Base-by-base conservation (phyloP, 2,329 filamentous ascomycete genomes). In the Fusarium austroafricanum region DNA sequence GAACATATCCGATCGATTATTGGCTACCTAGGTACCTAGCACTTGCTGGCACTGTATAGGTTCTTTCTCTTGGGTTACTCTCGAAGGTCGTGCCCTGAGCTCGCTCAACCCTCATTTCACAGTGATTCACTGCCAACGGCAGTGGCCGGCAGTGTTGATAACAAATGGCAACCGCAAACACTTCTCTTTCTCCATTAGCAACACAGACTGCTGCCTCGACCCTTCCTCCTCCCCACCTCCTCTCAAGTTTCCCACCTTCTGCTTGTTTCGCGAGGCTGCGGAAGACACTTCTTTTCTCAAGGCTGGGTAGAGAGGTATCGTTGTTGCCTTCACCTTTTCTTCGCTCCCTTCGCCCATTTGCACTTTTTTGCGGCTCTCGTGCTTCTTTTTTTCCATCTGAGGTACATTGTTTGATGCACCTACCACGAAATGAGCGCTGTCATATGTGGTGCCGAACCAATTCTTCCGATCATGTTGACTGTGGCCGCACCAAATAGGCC, bases 81-180 rank as follows among this genome's bases (percentile, higher is more conserved):
- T 40, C 2, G 5, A 40, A 17, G n/a, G 9, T 15, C 17, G 33
- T 15, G 33, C 33, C 9, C 33, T 15, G 33, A 35, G 33, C 17
- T 20, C 31, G 17, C 23, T 31, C 26, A 11, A 5, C 29, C 14
- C 15, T 37, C 17, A 3, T n/a, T 49, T 10, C 12, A 14, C 43
- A 26, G 55, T 69, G 61, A 62, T 54, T 62, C 65, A 68, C 51
- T 40, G 50, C 31, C 31, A 5, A 14, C 2, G 14, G 35, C 47
- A 62, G 46, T 37, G 50, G 37, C n/a, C 12, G 23, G 33, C 38
- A 61, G 40, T 50, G 59, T 38, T 50, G 18, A 53, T 42, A 46
- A 39, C 49, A 52, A 49, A 64, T 38, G 52, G 57, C 49, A 46
- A 44, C 49, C 42, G 46, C 59, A 54, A 51, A 39, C 53, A 23